Evolutionary conservation across 352 stramenopile genomes (phyloP), one percentile per base, ranked within the genome.

Genomic region (Phytophthora pisi): DNA sequence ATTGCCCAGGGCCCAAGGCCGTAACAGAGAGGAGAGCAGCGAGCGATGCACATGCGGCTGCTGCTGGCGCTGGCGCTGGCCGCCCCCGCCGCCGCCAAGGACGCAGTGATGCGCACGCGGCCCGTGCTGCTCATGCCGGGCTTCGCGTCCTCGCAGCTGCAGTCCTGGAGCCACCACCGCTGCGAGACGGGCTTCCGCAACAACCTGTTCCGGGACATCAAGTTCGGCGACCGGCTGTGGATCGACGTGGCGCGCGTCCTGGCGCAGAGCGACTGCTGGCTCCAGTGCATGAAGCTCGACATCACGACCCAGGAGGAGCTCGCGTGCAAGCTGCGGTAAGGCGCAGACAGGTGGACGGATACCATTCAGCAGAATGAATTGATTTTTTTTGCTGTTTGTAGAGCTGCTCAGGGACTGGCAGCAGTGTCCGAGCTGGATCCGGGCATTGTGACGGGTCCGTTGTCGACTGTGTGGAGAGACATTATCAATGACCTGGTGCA

Each of bases 101-200:
- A 64, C 3, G 42, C 26, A 9, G 56, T 50, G 46, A 66, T 65
- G 47, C 53, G 43, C 9, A 84, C 80, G 62, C 78, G 83, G 3
- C 86, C 86, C 0, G 82, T 94, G 64, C 67, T 94, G 56, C 71
- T 94, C 45, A 75, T 94, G 28, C 86, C 86, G 24, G 86, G 86
- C 61, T 94, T 92, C 45, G 86, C 86, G 42, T 94, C 84, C 6
- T 88, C 86, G 31, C 86, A 94, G 61, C 73, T 94, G n/a, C 75
- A 90, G 26, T 75, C 82, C 15, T 94, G 86, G 86, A 84, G 82
- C 52, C 79, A 82, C 55, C 61, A 75, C 46, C 72, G 66, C 42
- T 93, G 85, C 60, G 64, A 79, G 56, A 84, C 75, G 6, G 70
- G 79, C 46, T 87, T 94, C 68, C 81, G 86, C 74, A 85, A 88